Evolutionary conservation across 1,284 basidiomycete species (phyloP).

Genomic region (Peniophora sp.): DNA sequence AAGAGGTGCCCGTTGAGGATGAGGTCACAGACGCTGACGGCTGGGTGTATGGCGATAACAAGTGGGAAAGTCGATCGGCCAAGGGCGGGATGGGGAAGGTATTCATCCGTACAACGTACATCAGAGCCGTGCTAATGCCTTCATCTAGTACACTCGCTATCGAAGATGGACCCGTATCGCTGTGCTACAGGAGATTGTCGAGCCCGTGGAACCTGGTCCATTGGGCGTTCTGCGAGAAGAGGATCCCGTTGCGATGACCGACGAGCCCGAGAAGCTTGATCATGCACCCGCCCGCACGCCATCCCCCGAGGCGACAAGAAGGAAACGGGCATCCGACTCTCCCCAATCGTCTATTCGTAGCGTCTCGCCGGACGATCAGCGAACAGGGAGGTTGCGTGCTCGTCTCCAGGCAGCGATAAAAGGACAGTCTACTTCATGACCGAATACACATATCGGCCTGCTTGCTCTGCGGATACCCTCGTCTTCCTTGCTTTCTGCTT

Average conservation of each 20-base stretch:
- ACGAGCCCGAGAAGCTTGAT: not conserved
- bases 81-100: slow-evolving; percentile 84
- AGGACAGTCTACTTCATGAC: too few relatives aligned
- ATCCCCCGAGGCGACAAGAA: not conserved
- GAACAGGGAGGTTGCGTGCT: not conserved
- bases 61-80: slow-evolving; percentile 78
- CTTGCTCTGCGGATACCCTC: too few relatives aligned
- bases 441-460: too few relatives aligned
- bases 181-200: slow-evolving; percentile 64
- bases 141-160: slow-evolving; percentile 67
- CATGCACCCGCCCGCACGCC: not conserved
- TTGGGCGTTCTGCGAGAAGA: slow-evolving; percentile 17
- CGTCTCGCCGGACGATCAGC: not conserved
- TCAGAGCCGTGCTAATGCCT: not conserved
- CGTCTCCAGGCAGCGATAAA: not conserved
- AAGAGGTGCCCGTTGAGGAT: slow-evolving; percentile 24
- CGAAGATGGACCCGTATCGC: slow-evolving; percentile 82
- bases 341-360: not conserved
- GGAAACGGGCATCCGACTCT: not conserved
- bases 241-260: not conserved
- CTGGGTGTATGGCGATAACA: slow-evolving; percentile 94
- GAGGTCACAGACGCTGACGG: slow-evolving; percentile 77
- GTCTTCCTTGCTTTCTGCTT: too few relatives aligned
- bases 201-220: slow-evolving; percentile 37
- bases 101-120: not conserved